A percentile compares a stretch with the other conserved stretches of the same genome.
These are phyloP conservation scores for Neopestalotiopsis sp. DNA, from an alignment of 2,329 filamentous ascomycete genomes.

Conservation along the genomic window DNA sequence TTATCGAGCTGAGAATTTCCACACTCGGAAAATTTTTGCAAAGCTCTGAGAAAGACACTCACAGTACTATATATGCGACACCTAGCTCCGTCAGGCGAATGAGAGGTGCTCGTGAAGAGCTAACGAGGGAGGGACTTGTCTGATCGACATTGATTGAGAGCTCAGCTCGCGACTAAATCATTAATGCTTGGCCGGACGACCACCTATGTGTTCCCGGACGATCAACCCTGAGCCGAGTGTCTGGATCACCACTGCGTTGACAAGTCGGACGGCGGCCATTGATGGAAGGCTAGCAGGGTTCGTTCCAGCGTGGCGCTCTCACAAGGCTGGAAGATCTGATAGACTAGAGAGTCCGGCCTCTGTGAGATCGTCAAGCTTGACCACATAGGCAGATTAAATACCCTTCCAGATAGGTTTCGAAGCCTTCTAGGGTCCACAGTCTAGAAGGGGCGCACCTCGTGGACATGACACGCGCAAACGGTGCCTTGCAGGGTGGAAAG, in stretches of 20 bases:
- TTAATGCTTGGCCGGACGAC: neutral
- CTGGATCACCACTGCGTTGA: neutral
- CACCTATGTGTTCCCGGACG: neutral
- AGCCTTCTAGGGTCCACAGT: neutral
- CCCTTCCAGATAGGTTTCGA: neutral
- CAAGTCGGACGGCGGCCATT: neutral
- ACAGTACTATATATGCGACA: neutral
- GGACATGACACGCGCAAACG: neutral
- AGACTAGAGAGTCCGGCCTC: neutral
- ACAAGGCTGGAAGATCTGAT: neutral
- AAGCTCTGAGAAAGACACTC: neutral
- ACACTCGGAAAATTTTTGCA: neutral
- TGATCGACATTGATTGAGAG: slow-evolving; percentile 1
- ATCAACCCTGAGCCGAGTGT: neutral
- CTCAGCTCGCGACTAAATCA: neutral
- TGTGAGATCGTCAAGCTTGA: neutral
- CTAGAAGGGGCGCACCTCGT: neutral
- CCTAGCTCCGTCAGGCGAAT: neutral
- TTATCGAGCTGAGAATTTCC: neutral
- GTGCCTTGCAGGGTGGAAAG: neutral
- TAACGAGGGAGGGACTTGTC: neutral
- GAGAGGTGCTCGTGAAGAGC: neutral
- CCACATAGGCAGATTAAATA: neutral
- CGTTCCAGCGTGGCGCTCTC: neutral
- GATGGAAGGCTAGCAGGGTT: neutral